A percentile compares a stretch with the other conserved stretches of the same genome.
Conservation (phyloP, 2,329 filamentous ascomycete species). For the Lecanicillium sp. region DNA sequence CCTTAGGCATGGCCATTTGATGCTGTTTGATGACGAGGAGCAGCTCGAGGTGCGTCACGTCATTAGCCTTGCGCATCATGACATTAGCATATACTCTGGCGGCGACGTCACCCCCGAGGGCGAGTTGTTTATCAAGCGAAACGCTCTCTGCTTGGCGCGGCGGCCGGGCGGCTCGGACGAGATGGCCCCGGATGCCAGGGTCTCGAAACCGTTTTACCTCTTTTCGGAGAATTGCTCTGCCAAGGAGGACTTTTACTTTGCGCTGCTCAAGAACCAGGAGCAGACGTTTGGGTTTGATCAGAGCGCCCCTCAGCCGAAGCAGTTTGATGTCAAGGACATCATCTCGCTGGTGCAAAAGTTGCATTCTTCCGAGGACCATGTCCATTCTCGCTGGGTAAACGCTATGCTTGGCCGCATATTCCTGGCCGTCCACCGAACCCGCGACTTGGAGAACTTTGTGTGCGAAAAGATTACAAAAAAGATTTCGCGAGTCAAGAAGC, state of each 20-base stretch:
- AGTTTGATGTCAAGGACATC: conserved; percentile 78
- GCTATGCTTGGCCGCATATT: conserved; percentile 84
- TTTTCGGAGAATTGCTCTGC: conserved; percentile 94
- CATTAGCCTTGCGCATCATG: conserved; percentile 82
- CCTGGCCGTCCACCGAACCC: conserved; percentile 76
- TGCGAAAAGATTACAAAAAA: conserved; percentile 89
- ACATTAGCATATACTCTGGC: conserved; percentile 76
- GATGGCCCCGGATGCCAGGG: conserved; percentile 42
- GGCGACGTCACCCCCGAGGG: conserved; percentile 74
- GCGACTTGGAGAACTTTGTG: conserved; percentile 70
- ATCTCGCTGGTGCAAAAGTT: conserved; percentile 83
- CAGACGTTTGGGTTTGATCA: conserved; percentile 49
- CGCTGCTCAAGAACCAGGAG: conserved; percentile 77
- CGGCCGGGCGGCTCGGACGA: conserved; percentile 44
- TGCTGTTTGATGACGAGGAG: conserved; percentile 94
- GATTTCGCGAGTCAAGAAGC: conserved; percentile 87
- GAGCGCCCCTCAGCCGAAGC: conserved; percentile 57
- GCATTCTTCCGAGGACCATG: conserved; percentile 83
- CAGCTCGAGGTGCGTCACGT: conserved; percentile 95
- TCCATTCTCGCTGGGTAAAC: conserved; percentile 90
- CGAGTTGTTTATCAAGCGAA: conserved; percentile 92
- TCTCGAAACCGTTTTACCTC: conserved; percentile 79
- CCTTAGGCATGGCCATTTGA: conserved; percentile 85
- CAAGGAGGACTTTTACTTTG: conserved; percentile 98
- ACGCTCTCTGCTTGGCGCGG: conserved; percentile 74